These are phyloP conservation scores for Pinus albicaulis DNA, from an alignment of 75 land plant genomes.

Conservation along the genomic window DNA sequence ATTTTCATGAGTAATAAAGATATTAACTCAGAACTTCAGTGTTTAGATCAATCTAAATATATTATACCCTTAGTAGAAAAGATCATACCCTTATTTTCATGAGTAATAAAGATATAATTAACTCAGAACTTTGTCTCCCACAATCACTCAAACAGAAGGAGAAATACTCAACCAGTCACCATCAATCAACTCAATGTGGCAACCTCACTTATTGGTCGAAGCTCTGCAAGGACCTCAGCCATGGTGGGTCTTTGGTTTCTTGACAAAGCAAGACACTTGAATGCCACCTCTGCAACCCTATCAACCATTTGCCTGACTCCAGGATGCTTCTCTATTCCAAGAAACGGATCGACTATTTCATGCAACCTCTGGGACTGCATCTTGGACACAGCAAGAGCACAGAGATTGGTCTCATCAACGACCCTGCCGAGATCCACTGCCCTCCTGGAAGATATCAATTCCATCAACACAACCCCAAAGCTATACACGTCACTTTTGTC, in stretches of 20 bases:
- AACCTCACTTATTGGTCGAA: neutral
- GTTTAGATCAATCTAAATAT: too few relatives aligned
- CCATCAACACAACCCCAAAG: constrained; percentile 85
- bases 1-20: too few relatives aligned
- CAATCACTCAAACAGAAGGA: too few relatives aligned
- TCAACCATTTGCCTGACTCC: neutral
- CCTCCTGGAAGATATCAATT: constrained; percentile 18
- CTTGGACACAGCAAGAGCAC: neutral
- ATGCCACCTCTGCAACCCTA: neutral
- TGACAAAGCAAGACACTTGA: neutral
- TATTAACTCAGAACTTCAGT: too few relatives aligned
- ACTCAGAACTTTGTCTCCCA: too few relatives aligned
- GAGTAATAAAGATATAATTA: too few relatives aligned
- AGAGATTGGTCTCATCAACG: neutral
- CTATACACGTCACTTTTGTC: constrained; percentile 73
- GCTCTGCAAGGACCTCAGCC: constrained; percentile 1
- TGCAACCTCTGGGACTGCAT: neutral
- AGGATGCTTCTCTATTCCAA: neutral
- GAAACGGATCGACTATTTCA: neutral
- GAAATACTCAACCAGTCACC: too few relatives aligned
- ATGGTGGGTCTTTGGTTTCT: neutral
- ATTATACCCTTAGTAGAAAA: too few relatives aligned
- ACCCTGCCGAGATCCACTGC: neutral
- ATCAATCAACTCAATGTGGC: too few relatives aligned
- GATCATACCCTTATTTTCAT: too few relatives aligned